Evolutionary conservation across 495 filamentous ascomycete genomes (phyloP).

Genomic region (Parathielavia hyrcaniae): DNA sequence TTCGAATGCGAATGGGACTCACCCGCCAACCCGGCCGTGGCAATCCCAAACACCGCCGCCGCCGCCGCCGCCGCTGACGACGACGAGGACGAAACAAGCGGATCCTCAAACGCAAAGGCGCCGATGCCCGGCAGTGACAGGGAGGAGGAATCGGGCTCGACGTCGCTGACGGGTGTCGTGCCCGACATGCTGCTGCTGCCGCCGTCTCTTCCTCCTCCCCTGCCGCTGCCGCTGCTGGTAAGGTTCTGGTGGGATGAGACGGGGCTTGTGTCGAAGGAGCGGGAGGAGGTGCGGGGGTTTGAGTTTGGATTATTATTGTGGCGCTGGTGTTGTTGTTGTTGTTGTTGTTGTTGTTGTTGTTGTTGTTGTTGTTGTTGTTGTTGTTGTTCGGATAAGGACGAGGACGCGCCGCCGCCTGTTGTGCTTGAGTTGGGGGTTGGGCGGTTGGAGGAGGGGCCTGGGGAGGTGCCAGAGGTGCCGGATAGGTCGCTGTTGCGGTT

Average conservation of each 20-base stretch:
- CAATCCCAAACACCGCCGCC: no score
- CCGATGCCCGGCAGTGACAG: constrained; percentile 16
- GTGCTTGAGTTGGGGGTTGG: constrained; percentile 50
- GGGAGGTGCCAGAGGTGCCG: constrained; percentile 32
- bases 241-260: constrained; percentile 35
- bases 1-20: neutral
- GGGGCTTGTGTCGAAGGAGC: constrained; percentile 45
- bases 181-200: constrained; percentile 15
- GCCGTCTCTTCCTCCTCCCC: no score
- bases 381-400: constrained; percentile 23
- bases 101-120: constrained; percentile 34
- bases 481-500: constrained; percentile 36
- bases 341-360: constrained; percentile 26
- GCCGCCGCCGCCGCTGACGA: no score
- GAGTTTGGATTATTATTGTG: neutral
- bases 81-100: constrained; percentile 18
- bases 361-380: no score
- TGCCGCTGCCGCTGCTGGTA: neutral
- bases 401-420: constrained; percentile 10
- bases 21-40: constrained; percentile 31
- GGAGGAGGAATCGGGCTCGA: constrained; percentile 8
- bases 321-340: constrained; percentile 17
- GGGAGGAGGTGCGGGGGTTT: no score
- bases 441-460: constrained; percentile 40
- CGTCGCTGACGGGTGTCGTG: constrained; percentile 28